Conservation (phyloP, 2,329 filamentous ascomycete genomes). For the Pezicula neosporulosa region DNA sequence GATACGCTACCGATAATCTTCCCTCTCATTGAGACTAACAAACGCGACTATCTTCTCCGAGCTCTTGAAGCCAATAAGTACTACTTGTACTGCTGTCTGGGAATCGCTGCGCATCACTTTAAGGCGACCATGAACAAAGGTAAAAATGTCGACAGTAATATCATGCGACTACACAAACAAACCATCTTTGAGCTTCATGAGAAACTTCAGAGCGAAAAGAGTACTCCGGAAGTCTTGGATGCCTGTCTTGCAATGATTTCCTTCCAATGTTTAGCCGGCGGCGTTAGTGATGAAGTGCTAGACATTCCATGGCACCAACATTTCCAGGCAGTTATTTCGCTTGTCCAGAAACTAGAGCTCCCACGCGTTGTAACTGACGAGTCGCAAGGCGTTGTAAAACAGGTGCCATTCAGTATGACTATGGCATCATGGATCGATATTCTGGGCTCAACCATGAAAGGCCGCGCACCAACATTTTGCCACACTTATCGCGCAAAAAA, state of each 20-base stretch:
- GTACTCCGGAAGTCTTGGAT: constrained; percentile 86
- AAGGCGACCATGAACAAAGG: constrained; percentile 70
- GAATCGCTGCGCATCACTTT: constrained; percentile 87
- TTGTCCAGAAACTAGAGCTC: constrained; percentile 83
- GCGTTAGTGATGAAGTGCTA: constrained; percentile 77
- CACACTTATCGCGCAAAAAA: constrained; percentile 95
- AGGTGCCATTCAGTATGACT: constrained; percentile 89
- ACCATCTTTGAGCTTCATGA: constrained; percentile 85
- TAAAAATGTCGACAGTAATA: constrained; percentile 82
- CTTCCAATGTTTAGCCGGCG: constrained; percentile 89
- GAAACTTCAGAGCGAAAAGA: constrained; percentile 72
- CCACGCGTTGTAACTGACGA: constrained; percentile 63
- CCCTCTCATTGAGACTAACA: constrained; percentile 86
- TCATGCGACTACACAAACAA: constrained; percentile 85
- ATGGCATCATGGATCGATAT: constrained; percentile 96
- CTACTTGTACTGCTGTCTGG: constrained; percentile 93
- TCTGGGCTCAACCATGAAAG: constrained; percentile 87
- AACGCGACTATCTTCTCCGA: constrained; percentile 82
- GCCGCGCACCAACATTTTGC: constrained; percentile 80
- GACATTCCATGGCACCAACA: constrained; percentile 98
- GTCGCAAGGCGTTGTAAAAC: constrained; percentile 33
- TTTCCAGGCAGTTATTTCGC: constrained; percentile 83
- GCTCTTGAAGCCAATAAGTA: constrained; percentile 88
- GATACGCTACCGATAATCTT: constrained; percentile 87
- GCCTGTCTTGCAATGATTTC: constrained; percentile 93